Evolutionary conservation across 192 early-diverging fungal species (phyloP), one percentile per base, ranked within the genome.

Genomic region (Piromyces finnis): DNA sequence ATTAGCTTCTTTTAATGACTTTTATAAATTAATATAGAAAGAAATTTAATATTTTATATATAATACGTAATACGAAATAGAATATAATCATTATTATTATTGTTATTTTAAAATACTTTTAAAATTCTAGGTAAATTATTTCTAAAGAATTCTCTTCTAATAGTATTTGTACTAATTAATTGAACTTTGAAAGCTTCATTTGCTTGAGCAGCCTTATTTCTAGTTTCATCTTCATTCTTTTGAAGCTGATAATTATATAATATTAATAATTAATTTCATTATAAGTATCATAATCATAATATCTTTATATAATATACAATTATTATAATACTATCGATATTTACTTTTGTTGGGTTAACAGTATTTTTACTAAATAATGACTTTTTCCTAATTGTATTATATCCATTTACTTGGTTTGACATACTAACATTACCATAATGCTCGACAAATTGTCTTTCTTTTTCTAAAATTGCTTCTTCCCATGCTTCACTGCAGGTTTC

Each of bases 151-250:
- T 91, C 91, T 77, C 89, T 84, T 3, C 96, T 89, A 29, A 90
- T 87, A 13, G 88, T 81, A 82, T 96, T 97, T 12, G 96, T 94
- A 80, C 85, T 81, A 15, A 87, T 83, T 79, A 99, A 86, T 79
- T 97, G 93, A 29, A 86, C 80, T 84, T 94, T 94, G 85, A 98
- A 99, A 36, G 84, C 87, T 27, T 94, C 91, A 82, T 98, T 94
- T 22, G 95, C 91, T 29, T 87, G 80, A 28, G 93, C 90, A 4
- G 94, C 95, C 80, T 95, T 96, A 37, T 87, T 85, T 36, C 92
- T 87, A 1, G 97, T 94, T 39, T 97, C 97, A 81, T 97, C 94
- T 83, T 96, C 96, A 77, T 89, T 84, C 77, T 90, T 91, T 77
- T 92, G 88, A 28, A 95, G 87, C 90, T 93, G 84, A 27, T 22